Percentiles rank a stretch among this genome's conserved stretches.
phyloP scores from a whole-genome alignment of 768 basidiomycete species.

The Exsudoporus frostii region DNA sequence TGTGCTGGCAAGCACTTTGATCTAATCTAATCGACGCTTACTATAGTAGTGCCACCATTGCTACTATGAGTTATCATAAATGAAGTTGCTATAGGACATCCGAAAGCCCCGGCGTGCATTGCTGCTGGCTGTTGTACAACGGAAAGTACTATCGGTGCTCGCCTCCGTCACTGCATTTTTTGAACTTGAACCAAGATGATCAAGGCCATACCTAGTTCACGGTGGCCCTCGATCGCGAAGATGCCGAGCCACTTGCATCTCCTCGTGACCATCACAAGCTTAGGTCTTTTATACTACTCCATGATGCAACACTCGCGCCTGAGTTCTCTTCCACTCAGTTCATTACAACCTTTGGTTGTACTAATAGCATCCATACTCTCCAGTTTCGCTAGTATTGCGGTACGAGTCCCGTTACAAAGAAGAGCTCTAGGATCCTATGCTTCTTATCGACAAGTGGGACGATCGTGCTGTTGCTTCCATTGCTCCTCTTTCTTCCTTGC shows the following conservation, averaged over 20 bases:
- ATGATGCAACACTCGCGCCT: constrained; percentile 4
- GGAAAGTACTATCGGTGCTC: too few relatives aligned
- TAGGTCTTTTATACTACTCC: constrained; percentile 72
- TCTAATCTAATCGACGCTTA: constrained; percentile 15
- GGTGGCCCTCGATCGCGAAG: constrained; percentile 70
- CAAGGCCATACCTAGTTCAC: constrained; percentile 78
- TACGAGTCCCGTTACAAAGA: constrained; percentile 78
- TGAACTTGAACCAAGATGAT: constrained; percentile 45
- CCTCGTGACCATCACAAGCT: constrained; percentile 59
- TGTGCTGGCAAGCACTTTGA: not conserved
- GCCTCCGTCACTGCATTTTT: too few relatives aligned
- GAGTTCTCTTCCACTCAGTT: constrained; percentile 48
- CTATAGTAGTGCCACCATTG: too few relatives aligned
- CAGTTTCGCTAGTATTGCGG: constrained; percentile 76
- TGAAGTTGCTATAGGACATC: too few relatives aligned
- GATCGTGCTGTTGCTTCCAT: constrained; percentile 88
- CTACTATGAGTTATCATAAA: too few relatives aligned
- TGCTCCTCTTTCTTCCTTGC: constrained; percentile 67
- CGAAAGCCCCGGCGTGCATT: too few relatives aligned
- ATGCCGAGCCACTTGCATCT: constrained; percentile 63
- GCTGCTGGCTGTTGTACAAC: too few relatives aligned
- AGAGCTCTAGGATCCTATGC: constrained; percentile 71
- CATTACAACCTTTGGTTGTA: constrained; percentile 71
- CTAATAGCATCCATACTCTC: constrained; percentile 76
- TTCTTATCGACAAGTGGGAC: constrained; percentile 76